Base-by-base conservation (phyloP, 176 grass and related monocot genomes). In the Juncus inflexus region DNA sequence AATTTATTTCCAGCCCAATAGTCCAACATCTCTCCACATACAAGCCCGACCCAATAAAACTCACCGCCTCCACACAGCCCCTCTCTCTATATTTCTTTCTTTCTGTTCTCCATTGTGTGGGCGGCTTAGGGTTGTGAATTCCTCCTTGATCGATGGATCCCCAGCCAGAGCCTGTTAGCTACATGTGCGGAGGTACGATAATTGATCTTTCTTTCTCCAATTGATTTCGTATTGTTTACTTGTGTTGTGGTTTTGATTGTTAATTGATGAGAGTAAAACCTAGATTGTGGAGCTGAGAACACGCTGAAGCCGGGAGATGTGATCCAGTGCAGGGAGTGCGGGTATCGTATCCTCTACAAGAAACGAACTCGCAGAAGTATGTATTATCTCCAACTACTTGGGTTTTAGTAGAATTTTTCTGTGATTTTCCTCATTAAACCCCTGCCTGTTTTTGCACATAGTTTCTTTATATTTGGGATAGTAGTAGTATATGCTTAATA, bases 271-370 rank as follows among this genome's bases (percentile, higher is more conserved):
- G 28, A 6, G 42, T 52, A 56, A 58, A 6, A 14, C 6, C 8
- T 37, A 83, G 80, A 83, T 83, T 77, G 66, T 36, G 80, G 80
- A 55, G 80, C 80, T 4, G 74, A 77, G 60, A 76, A 75, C 19
- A 68, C 74, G 39, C 40, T 83, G 54, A 83, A 77, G 41, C 73
- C 80, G 1, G 80, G 74, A n/a, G 80, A 83, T 35, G 74, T 83
- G 16, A 77, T 77, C 53, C 74, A 67, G 67, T 83, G 80, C 74
- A 72, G 74, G 50, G 74, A 83, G 28, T 83, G 80, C 10, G 80
- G 74, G 37, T 83, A 83, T 38, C 74, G 74, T 58, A 77, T 83
- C 67, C 80, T 83, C 6, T 83, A 83, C 36, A 83, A 83, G 67
- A 83, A 83, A 67, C 74, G 80, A 52, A 83, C 74, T n/a, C 74